phyloP scores from a whole-genome alignment of 1,284 basidiomycete species.

The Abortiporus biennis region DNA sequence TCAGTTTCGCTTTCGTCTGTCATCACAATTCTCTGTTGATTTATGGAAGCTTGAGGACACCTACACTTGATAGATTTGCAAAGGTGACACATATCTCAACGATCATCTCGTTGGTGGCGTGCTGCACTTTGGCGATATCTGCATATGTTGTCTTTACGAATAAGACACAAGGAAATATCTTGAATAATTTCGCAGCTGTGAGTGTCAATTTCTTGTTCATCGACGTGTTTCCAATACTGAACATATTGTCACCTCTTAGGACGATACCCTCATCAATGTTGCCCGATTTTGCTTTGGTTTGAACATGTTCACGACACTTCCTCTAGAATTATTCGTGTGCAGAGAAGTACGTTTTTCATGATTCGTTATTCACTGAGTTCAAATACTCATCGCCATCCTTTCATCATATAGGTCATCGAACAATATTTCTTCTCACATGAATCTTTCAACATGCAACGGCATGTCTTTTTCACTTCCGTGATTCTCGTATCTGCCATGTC shows the following conservation, averaged over 20 bases:
- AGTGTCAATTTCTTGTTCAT: constrained; percentile 13
- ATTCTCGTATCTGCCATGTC: constrained; percentile 83
- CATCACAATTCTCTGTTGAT: constrained; percentile 93
- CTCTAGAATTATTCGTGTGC: constrained; percentile 91
- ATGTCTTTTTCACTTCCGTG: constrained; percentile 86
- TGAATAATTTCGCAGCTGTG: constrained; percentile 86
- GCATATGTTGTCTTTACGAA: constrained; percentile 93
- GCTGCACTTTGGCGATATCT: constrained; percentile 82
- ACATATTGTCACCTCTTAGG: constrained; percentile 29
- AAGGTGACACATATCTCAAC: constrained; percentile 92
- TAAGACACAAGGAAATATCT: constrained; percentile 89
- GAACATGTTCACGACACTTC: constrained; percentile 98
- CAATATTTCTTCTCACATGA: constrained; percentile 90
- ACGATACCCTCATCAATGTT: constrained; percentile 85
- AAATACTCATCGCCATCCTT: not conserved
- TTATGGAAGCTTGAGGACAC: constrained; percentile 89
- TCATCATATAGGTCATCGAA: constrained; percentile 67
- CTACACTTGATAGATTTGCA: constrained; percentile 92
- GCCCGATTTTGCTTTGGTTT: constrained; percentile 94
- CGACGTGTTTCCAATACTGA: constrained; percentile 1
- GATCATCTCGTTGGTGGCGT: constrained; percentile 74
- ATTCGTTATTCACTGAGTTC: not conserved
- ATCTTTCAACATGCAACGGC: constrained; percentile 74
- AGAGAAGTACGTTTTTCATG: constrained; percentile 63
- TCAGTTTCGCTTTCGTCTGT: constrained; percentile 93